A percentile compares a stretch with the other conserved stretches of the same genome.
Conservation (phyloP, 495 filamentous ascomycete species). For the Mytilinidion resinicola region DNA sequence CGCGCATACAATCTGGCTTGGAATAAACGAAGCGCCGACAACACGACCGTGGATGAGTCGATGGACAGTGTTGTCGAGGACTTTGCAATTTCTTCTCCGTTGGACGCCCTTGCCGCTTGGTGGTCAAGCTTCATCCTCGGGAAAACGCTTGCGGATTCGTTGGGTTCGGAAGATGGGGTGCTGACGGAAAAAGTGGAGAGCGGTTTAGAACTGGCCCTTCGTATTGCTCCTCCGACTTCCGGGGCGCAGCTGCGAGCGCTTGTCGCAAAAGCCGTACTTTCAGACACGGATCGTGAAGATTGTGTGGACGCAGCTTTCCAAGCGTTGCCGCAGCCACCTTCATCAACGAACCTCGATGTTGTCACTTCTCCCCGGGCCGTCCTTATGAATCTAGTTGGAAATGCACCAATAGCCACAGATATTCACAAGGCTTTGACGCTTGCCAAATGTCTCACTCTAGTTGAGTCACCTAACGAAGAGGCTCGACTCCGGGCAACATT, state of each 20-base stretch:
- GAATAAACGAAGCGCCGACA: constrained; percentile 67
- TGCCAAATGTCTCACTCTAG: constrained; percentile 70
- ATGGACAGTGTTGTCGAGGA: constrained; percentile 85
- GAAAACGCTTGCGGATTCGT: constrained; percentile 55
- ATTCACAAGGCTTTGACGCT: constrained; percentile 67
- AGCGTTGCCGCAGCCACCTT: constrained; percentile 43
- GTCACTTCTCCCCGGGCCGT: constrained; percentile 1
- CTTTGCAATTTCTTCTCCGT: constrained; percentile 73
- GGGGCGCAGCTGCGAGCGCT: constrained; percentile 71
- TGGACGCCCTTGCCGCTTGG: constrained; percentile 89
- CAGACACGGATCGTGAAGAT: constrained; percentile 45
- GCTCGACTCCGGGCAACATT: constrained; percentile 17
- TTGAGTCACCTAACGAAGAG: constrained; percentile 41
- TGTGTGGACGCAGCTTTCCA: constrained; percentile 51
- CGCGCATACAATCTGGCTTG: constrained; percentile 87
- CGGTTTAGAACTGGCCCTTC: constrained; percentile 61
- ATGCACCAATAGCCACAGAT: constrained; percentile 48
- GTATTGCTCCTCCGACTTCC: constrained; percentile 72
- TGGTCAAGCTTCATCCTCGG: constrained; percentile 75
- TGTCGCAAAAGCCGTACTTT: constrained; percentile 59
- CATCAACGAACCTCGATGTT: constrained; percentile 24
- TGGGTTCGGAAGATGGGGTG: constrained; percentile 35
- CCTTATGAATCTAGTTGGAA: constrained; percentile 30
- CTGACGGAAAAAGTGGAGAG: constrained; percentile 45
- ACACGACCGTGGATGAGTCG: constrained; percentile 57